These are phyloP conservation scores for Phytophthora parvispora DNA, from an alignment of 352 stramenopile genomes.

Conservation along the genomic window DNA sequence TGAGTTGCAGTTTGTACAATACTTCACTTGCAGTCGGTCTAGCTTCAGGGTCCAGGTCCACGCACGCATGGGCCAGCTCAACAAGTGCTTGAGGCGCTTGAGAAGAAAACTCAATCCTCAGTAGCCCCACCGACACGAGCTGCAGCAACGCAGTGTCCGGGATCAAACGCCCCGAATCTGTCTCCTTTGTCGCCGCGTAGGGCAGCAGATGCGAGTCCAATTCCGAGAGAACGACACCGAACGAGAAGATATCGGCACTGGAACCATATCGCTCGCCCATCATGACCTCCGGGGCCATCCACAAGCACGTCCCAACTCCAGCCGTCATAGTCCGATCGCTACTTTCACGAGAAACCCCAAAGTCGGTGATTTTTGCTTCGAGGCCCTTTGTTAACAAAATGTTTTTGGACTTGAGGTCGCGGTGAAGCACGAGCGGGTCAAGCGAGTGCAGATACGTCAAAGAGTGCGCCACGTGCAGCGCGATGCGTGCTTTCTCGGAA, in stretches of 20 bases:
- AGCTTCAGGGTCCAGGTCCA: slow-evolving; percentile 40
- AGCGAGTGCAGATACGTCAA: slow-evolving; percentile 61
- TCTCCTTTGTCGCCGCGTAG: slow-evolving; percentile 29
- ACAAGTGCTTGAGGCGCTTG: slow-evolving; percentile 32
- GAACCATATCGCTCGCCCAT: slow-evolving; percentile 52
- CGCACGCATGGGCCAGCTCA: slow-evolving; percentile 41
- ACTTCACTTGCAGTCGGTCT: slow-evolving; percentile 45
- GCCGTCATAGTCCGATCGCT: slow-evolving; percentile 47
- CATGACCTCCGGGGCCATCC: slow-evolving; percentile 62
- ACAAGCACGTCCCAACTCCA: slow-evolving; percentile 45
- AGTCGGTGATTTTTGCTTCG: slow-evolving; percentile 59
- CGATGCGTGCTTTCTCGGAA: slow-evolving; percentile 42
- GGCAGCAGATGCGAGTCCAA: slow-evolving; percentile 52
- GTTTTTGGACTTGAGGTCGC: slow-evolving; percentile 70
- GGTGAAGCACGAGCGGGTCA: slow-evolving; percentile 46
- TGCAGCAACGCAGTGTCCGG: slow-evolving; percentile 51
- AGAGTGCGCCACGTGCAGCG: slow-evolving; percentile 38
- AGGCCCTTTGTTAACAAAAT: slow-evolving; percentile 42
- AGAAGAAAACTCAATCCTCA: slow-evolving; percentile 46
- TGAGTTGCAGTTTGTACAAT: slow-evolving; percentile 49
- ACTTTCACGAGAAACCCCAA: slow-evolving; percentile 49
- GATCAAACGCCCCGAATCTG: slow-evolving; percentile 28
- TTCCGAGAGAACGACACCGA: slow-evolving; percentile 54
- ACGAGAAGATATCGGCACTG: slow-evolving; percentile 61
- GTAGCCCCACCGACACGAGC: slow-evolving; percentile 45